Evolutionary conservation across 805 yeast genomes (phyloP).

Genomic region (Suhomyces faveliae): DNA sequence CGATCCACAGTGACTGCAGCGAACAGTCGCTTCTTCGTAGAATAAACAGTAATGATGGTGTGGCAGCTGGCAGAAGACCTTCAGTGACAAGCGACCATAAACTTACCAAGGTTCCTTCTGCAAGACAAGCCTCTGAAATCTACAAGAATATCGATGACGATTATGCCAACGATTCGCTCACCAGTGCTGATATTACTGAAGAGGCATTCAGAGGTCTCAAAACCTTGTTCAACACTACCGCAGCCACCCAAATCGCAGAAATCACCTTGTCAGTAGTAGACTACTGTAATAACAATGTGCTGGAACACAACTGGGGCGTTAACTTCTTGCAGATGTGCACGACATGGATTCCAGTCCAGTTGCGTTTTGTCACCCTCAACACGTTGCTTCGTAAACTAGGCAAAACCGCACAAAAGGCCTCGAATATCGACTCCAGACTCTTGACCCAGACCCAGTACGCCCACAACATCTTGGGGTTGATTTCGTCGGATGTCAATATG

Average conservation of each 20-base stretch:
- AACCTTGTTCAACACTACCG: constrained; percentile 61
- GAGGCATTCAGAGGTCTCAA: constrained; percentile 52
- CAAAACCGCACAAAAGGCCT: constrained; percentile 17
- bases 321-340: constrained; percentile 62
- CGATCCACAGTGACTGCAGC: constrained; percentile 25
- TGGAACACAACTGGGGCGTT: constrained; percentile 48
- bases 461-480: constrained; percentile 51
- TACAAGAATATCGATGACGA: constrained; percentile 21
- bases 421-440: constrained; percentile 12
- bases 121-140: constrained; percentile 16
- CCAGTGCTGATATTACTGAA: constrained; percentile 41
- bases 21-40: constrained; percentile 20
- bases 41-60: constrained; percentile 18
- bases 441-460: constrained; percentile 41
- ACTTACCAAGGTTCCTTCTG: constrained; percentile 28
- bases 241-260: constrained; percentile 56
- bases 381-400: constrained; percentile 36
- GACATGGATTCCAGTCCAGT: constrained; percentile 77
- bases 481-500: constrained; percentile 78
- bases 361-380: constrained; percentile 62
- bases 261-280: constrained; percentile 54
- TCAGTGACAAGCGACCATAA: constrained; percentile 13
- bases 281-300: constrained; percentile 28
- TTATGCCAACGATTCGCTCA: constrained; percentile 35
- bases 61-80: neutral